A percentile compares a stretch with the other conserved stretches of the same genome.
phyloP scores from a whole-genome alignment of 352 stramenopile genomes.

The Pythium rhizo-oryzae region DNA sequence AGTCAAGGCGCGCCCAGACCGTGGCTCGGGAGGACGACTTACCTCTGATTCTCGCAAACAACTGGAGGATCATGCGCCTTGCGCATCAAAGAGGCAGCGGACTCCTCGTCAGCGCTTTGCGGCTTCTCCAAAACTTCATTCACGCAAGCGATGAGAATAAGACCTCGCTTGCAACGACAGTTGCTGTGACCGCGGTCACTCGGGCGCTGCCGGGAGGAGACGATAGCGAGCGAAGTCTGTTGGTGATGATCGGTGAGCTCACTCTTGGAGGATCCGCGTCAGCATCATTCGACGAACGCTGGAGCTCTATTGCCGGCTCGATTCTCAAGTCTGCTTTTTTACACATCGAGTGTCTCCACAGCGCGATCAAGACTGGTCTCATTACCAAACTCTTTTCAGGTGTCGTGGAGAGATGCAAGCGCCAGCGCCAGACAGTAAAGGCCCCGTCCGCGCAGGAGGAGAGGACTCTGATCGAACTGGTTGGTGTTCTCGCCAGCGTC shows the following conservation, averaged over 20 bases:
- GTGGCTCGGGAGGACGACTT: slow-evolving; percentile 34
- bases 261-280: background rate
- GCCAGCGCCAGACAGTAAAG: slow-evolving; percentile 14
- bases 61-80: slow-evolving; percentile 61
- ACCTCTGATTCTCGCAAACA: slow-evolving; percentile 39
- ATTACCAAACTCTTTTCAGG: slow-evolving; percentile 40
- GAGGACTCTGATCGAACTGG: slow-evolving; percentile 43
- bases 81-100: slow-evolving; percentile 44
- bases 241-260: slow-evolving; percentile 26
- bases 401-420: slow-evolving; percentile 43
- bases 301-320: slow-evolving; percentile 41
- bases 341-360: slow-evolving; percentile 52
- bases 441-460: slow-evolving; percentile 23
- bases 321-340: slow-evolving; percentile 52
- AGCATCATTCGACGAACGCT: background rate
- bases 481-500: slow-evolving; percentile 46
- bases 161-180: slow-evolving; percentile 28
- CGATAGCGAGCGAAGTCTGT: slow-evolving; percentile 12
- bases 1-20: slow-evolving; percentile 12
- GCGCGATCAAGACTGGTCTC: slow-evolving; percentile 46
- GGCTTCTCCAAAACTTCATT: slow-evolving; percentile 52
- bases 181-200: background rate
- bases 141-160: slow-evolving; percentile 48
- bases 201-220: background rate
- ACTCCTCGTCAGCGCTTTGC: slow-evolving; percentile 46